Conservation (phyloP, 257 asterid species). For the Solanum sejunctum region DNA sequence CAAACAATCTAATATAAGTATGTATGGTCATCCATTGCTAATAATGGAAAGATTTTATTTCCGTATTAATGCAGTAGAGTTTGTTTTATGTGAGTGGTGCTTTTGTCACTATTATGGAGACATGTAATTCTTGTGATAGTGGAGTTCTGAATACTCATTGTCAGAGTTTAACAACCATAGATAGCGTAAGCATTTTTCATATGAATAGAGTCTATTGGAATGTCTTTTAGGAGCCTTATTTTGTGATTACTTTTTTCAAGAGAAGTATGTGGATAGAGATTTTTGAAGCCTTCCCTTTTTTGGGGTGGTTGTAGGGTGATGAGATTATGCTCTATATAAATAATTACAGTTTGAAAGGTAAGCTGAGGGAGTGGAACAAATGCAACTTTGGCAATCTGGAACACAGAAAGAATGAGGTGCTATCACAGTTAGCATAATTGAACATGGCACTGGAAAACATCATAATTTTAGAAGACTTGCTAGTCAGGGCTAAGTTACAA, state of each 20-base stretch:
- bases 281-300: not conserved
- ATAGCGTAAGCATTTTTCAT: not conserved
- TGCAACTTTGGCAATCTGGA: not conserved
- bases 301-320: not conserved
- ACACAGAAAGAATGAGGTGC: not conserved
- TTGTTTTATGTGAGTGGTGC: not conserved
- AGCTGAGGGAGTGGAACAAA: not conserved
- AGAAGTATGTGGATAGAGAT: not conserved
- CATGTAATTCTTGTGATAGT: not conserved
- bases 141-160: not conserved
- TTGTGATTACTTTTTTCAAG: not conserved
- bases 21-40: not conserved
- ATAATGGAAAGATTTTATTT: not conserved
- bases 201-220: not conserved
- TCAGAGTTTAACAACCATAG: not conserved
- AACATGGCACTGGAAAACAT: not conserved
- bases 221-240: not conserved
- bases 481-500: not conserved
- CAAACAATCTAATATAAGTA: not conserved
- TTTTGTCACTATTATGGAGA: not conserved
- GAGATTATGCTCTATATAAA: not conserved
- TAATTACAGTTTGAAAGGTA: not conserved
- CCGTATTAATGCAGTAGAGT: not conserved
- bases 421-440: not conserved
- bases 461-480: not conserved